Percentiles rank a stretch among this genome's conserved stretches.
Conservation (phyloP, 805 yeast species). For the Yarrowia sp. region DNA sequence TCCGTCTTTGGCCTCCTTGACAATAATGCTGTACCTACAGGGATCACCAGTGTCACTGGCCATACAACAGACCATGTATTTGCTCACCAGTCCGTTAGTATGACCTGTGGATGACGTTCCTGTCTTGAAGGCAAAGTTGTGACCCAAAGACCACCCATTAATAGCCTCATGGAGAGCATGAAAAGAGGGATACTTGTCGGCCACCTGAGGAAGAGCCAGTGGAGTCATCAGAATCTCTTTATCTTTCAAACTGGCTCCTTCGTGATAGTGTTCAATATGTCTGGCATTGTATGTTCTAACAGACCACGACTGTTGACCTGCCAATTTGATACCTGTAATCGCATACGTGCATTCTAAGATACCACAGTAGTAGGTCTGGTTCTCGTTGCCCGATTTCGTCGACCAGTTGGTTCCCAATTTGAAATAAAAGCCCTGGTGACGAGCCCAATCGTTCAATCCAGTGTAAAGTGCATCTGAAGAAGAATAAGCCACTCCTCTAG, state of each 20-base stretch:
- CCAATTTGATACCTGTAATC: constrained; percentile 17
- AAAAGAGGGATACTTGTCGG: constrained; percentile 1
- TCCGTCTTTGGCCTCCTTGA: constrained; percentile 10
- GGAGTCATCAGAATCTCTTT: neutral
- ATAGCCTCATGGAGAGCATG: constrained; percentile 15
- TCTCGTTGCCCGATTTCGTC: constrained; percentile 11
- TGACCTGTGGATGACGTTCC: constrained; percentile 18
- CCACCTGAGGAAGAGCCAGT: neutral
- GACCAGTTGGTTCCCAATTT: constrained; percentile 21
- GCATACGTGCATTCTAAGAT: constrained; percentile 7
- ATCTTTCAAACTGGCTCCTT: constrained; percentile 2
- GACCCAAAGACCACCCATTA: neutral
- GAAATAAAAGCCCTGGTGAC: constrained; percentile 21
- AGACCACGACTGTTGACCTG: constrained; percentile 3
- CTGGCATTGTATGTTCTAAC: constrained; percentile 20
- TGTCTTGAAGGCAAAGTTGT: constrained; percentile 19
- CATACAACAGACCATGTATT: constrained; percentile 30
- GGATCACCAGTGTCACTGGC: neutral
- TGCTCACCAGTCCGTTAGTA: constrained; percentile 14
- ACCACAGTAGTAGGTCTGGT: constrained; percentile 19
- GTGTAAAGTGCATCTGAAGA: constrained; percentile 2
- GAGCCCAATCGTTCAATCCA: constrained; percentile 28
- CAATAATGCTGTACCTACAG: constrained; percentile 14
- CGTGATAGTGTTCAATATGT: constrained; percentile 9
- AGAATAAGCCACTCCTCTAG: constrained; percentile 2